These are phyloP conservation scores for Cercospora zeina DNA, from an alignment of 2,329 filamentous ascomycete species.

Conservation along the genomic window DNA sequence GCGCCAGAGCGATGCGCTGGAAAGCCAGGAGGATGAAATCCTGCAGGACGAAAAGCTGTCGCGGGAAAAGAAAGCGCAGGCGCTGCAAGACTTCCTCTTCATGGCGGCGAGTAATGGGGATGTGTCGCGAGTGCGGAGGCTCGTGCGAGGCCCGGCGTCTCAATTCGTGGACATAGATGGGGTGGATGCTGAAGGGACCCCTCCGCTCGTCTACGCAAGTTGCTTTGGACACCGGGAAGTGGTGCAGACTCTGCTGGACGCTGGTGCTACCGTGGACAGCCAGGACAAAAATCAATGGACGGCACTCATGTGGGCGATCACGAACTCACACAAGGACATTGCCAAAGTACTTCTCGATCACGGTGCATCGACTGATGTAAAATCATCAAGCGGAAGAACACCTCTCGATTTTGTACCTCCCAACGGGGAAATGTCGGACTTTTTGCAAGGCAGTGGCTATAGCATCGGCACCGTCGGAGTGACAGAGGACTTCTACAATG, in stretches of 20 bases:
- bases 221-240: constrained; percentile 95
- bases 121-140: constrained; percentile 72
- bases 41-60: constrained; percentile 72
- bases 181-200: constrained; percentile 89
- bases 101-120: constrained; percentile 98
- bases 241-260: constrained; percentile 77
- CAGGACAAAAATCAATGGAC: constrained; percentile 98
- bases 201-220: constrained; percentile 95
- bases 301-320: constrained; percentile 99
- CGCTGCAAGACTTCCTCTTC: constrained; percentile 82
- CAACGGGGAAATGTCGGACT: constrained; percentile 86
- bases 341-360: constrained; percentile 90
- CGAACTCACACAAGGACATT: constrained; percentile 93
- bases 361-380: constrained; percentile 91
- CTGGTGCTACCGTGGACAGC: constrained; percentile 84
- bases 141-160: constrained; percentile 73
- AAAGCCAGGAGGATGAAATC: constrained; percentile 78
- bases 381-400: constrained; percentile 88
- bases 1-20: constrained; percentile 62
- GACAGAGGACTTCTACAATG: constrained; percentile 88
- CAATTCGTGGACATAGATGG: constrained; percentile 80
- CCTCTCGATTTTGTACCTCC: constrained; percentile 95
- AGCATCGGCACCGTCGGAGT: constrained; percentile 77
- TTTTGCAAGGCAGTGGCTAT: constrained; percentile 92
- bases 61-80: constrained; percentile 73